Percentiles rank a stretch among this genome's conserved stretches.
phyloP scores from a whole-genome alignment of 805 yeast species.

The Starmerella powellii region DNA sequence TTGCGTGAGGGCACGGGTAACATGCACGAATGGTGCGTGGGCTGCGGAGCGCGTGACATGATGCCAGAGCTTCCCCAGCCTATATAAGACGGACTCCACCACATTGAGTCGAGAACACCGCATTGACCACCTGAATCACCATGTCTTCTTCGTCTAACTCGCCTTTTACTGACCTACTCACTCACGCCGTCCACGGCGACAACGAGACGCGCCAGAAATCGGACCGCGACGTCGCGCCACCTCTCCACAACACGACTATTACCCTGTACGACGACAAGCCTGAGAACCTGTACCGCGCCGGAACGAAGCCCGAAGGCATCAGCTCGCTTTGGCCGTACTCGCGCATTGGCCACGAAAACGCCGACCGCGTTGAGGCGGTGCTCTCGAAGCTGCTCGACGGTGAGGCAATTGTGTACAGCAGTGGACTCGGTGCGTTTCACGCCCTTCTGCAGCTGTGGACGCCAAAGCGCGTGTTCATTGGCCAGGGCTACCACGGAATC shows the following conservation, averaged over 20 bases:
- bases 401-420: conserved; percentile 55
- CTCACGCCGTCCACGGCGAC: conserved; percentile 53
- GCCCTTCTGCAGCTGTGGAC: conserved; percentile 59
- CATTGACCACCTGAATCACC: background rate
- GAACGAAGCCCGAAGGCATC: conserved; percentile 22
- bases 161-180: conserved; percentile 5
- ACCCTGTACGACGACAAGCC: conserved; percentile 61
- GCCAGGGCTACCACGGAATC: conserved; percentile 77
- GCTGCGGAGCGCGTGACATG: background rate
- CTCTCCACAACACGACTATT: conserved; percentile 74
- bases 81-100: too few species aligned
- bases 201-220: conserved; percentile 32
- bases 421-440: conserved; percentile 71
- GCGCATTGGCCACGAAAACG: conserved; percentile 62
- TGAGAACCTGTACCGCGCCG: conserved; percentile 36
- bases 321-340: conserved; percentile 44
- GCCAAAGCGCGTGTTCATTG: conserved; percentile 65
- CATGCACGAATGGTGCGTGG: background rate
- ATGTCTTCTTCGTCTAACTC: background rate
- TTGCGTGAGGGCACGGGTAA: background rate
- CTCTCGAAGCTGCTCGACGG: conserved; percentile 50
- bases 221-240: conserved; percentile 42
- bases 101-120: background rate
- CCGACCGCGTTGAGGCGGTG: conserved; percentile 53
- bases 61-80: too few species aligned